Conservation (phyloP, 2,329 filamentous ascomycete genomes). For the Phaeomoniella chlamydospora region DNA sequence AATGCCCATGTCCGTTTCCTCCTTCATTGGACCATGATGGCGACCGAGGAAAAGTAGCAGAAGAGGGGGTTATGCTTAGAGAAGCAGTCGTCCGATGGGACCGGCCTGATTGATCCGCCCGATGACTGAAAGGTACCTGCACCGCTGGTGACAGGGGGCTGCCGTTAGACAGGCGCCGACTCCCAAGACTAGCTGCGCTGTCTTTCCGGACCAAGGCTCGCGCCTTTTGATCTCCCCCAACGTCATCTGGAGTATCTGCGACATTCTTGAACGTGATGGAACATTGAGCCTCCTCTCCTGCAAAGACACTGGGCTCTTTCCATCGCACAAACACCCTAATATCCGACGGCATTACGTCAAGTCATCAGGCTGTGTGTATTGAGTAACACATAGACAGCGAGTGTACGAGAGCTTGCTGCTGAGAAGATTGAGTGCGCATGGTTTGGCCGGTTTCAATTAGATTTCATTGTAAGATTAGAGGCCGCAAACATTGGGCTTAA, state of each 20-base stretch:
- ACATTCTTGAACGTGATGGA: constrained; percentile 94
- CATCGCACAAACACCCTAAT: constrained; percentile 93
- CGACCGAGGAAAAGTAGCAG: constrained; percentile 21
- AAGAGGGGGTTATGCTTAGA: constrained; percentile 22
- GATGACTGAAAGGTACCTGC: neutral
- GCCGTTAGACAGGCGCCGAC: neutral
- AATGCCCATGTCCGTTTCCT: constrained; percentile 28
- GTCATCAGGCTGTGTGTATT: neutral
- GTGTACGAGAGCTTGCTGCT: neutral
- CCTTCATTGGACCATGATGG: constrained; percentile 13
- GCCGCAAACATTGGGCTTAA: no score
- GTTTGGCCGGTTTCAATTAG: no score
- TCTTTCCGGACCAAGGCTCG: neutral
- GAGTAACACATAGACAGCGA: neutral
- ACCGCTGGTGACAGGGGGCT: neutral
- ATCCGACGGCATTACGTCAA: constrained; percentile 41
- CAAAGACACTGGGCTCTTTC: constrained; percentile 88
- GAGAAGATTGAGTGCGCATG: neutral
- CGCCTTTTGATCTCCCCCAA: neutral
- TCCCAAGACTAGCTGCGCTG: neutral
- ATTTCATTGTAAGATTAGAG: no score
- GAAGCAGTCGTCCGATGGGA: constrained; percentile 24
- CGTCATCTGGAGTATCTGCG: constrained; percentile 31
- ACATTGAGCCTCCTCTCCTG: constrained; percentile 89
- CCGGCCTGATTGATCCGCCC: constrained; percentile 4